Conservation (phyloP, 257 asterid genomes). For the Solanum paucissectum region DNA sequence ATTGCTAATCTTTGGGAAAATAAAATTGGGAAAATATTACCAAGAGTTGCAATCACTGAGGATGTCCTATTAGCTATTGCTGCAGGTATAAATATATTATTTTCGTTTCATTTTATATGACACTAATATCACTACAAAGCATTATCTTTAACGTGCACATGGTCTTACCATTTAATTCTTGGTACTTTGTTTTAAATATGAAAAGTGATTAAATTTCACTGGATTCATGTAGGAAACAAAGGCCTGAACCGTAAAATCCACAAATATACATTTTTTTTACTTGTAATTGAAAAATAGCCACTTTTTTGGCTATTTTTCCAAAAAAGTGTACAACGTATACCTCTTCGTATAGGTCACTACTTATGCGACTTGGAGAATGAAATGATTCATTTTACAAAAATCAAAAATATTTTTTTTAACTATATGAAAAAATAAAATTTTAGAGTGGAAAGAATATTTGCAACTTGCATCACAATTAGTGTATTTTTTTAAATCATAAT, state of each 20-base stretch:
- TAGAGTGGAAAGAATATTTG: not conserved
- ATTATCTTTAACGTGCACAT: not conserved
- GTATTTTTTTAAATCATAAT: not conserved
- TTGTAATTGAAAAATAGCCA: not conserved
- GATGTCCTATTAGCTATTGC: conserved; percentile 19
- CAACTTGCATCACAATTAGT: not conserved
- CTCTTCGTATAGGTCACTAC: not conserved
- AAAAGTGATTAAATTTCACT: not conserved
- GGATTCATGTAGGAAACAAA: not conserved
- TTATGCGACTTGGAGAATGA: not conserved
- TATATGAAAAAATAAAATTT: too few species aligned
- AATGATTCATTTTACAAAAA: not conserved
- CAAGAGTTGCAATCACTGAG: conserved; percentile 14
- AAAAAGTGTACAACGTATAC: too few species aligned
- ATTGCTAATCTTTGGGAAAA: conserved; percentile 28
- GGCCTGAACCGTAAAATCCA: not conserved
- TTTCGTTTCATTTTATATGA: not conserved
- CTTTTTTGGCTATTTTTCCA: not conserved
- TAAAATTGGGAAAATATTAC: conserved; percentile 20
- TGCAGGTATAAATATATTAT: conserved; percentile 6
- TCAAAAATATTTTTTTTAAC: not conserved
- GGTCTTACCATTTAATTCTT: not conserved
- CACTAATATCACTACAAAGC: not conserved
- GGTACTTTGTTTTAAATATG: not conserved
- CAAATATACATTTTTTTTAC: not conserved